A percentile compares a stretch with the other conserved stretches of the same genome.
Conservation (phyloP, 2,329 filamentous ascomycete species). For the Dothidotthia symphoricarpi region DNA sequence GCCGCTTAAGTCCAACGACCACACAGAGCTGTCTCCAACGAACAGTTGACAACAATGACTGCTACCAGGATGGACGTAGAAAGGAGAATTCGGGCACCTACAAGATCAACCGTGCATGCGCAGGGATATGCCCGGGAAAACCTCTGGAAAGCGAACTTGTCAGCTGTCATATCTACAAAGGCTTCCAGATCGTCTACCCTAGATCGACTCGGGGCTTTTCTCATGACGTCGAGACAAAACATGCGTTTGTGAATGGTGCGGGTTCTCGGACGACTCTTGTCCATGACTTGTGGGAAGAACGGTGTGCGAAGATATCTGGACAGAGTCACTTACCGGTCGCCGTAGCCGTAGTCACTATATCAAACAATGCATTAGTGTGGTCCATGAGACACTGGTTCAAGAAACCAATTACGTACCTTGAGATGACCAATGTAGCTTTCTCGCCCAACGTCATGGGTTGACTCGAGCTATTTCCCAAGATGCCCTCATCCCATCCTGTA, state of each 20-base stretch:
- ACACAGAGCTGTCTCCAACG: neutral
- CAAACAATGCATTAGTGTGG: slow-evolving; percentile 18
- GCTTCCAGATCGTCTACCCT: too few relatives aligned
- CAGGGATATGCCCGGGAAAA: slow-evolving; percentile 74
- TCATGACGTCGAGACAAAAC: too few relatives aligned
- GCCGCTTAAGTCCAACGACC: too few relatives aligned
- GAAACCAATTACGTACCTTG: slow-evolving; percentile 55
- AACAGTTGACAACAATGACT: slow-evolving; percentile 1
- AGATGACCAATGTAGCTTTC: slow-evolving; percentile 81
- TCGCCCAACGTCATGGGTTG: slow-evolving; percentile 82
- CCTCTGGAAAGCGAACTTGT: slow-evolving; percentile 54
- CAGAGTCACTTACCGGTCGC: slow-evolving; percentile 33
- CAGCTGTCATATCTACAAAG: slow-evolving; percentile 13
- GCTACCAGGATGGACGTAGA: slow-evolving; percentile 1
- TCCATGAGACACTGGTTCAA: neutral
- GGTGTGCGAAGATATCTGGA: neutral
- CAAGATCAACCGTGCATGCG: slow-evolving; percentile 77
- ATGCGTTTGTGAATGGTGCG: too few relatives aligned
- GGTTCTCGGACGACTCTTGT: too few relatives aligned
- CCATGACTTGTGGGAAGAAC: too few relatives aligned
- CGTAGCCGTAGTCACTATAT: slow-evolving; percentile 41
- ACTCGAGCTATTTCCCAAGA: slow-evolving; percentile 47
- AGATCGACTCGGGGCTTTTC: too few relatives aligned
- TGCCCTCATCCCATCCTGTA: slow-evolving; percentile 64
- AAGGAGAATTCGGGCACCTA: slow-evolving; percentile 51